Conservation (phyloP, 371 early-diverging fungal species). For the Zancudomyces culisetae region DNA sequence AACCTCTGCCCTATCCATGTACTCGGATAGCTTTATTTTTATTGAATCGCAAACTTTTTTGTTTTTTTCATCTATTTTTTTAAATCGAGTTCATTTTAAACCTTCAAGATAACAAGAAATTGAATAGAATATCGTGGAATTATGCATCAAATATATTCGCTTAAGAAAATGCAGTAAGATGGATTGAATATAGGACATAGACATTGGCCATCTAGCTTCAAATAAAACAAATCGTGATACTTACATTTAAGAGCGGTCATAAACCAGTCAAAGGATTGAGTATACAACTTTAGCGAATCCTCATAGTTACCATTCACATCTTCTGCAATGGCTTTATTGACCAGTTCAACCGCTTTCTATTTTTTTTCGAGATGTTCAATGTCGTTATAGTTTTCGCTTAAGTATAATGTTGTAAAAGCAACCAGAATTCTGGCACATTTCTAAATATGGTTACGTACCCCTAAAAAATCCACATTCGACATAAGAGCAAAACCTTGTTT, state of each 20-base stretch:
- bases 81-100: too few relatives aligned
- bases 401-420: too few relatives aligned
- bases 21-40: slow-evolving; percentile 74
- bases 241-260: slow-evolving; percentile 87
- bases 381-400: too few relatives aligned
- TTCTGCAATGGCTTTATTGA: slow-evolving; percentile 83
- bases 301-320: slow-evolving; percentile 78
- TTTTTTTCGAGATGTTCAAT: too few relatives aligned
- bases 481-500: too few relatives aligned
- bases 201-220: too few relatives aligned
- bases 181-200: too few relatives aligned
- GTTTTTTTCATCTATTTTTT: slow-evolving; percentile 79
- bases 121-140: too few relatives aligned
- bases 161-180: not conserved
- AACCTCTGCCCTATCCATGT: slow-evolving; percentile 83
- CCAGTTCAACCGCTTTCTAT: slow-evolving; percentile 74
- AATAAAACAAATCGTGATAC: not conserved
- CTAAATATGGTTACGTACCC: too few relatives aligned
- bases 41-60: slow-evolving; percentile 71
- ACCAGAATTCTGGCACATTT: too few relatives aligned
- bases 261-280: slow-evolving; percentile 77
- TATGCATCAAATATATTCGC: too few relatives aligned
- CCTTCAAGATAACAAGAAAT: not conserved
- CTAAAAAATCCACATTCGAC: too few relatives aligned
- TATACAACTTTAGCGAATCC: slow-evolving; percentile 75